Evolutionary conservation across 177 flowering plant genomes (phyloP).

Genomic region (Vitis hybrid): DNA sequence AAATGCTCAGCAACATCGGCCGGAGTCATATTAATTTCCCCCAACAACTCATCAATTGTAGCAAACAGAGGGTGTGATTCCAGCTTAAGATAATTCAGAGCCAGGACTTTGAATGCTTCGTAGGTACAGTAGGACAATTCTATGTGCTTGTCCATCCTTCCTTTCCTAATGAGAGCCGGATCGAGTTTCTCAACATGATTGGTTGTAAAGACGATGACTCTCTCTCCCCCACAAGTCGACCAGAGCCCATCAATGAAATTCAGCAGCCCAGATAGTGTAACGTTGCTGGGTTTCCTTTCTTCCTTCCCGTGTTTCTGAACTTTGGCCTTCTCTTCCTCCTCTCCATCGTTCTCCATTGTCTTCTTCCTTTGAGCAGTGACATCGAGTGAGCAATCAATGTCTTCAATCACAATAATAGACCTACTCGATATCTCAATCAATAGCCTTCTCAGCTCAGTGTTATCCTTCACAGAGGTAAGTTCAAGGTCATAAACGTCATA

Average conservation of each 20-base stretch:
- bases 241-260: conserved; percentile 35
- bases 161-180: conserved; percentile 7
- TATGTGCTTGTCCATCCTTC: conserved; percentile 41
- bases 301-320: not conserved
- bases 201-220: conserved; percentile 38
- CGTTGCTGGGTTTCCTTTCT: not conserved
- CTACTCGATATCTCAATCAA: conserved; percentile 19
- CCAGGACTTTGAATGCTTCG: conserved; percentile 30
- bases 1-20: conserved; percentile 52
- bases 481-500: conserved; percentile 37
- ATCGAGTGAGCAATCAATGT: conserved; percentile 29
- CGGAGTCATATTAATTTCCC: conserved; percentile 31
- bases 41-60: conserved; percentile 19
- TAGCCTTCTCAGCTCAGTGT: conserved; percentile 23
- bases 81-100: conserved; percentile 30
- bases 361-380: conserved; percentile 7
- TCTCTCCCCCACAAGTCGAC: conserved; percentile 36
- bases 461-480: conserved; percentile 27
- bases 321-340: not conserved
- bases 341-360: conserved; percentile 7
- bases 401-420: conserved; percentile 34
- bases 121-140: conserved; percentile 33
- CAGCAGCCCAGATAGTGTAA: conserved; percentile 4
- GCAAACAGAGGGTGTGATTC: conserved; percentile 33
- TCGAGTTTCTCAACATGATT: conserved; percentile 32